Evolutionary conservation across 352 stramenopile genomes (phyloP), one percentile per base, ranked within the genome.

Genomic region (Phytophthora capsici): DNA sequence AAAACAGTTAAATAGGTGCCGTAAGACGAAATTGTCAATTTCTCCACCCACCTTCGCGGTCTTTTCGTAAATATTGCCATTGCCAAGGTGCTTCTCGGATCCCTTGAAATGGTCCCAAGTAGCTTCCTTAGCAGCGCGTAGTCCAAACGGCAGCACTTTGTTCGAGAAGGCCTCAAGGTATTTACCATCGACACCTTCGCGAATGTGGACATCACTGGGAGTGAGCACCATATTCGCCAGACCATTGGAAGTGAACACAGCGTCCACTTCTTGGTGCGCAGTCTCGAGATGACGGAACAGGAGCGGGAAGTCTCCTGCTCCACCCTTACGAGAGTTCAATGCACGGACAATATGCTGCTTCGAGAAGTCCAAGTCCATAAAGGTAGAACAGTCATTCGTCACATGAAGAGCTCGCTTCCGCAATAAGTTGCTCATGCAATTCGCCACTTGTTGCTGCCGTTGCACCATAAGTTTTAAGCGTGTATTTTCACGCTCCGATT

Each of bases 81-180:
- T 70, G 20, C 63, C 62, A 2, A 41, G 23, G 5, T 80, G 77
- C 37, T 80, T 69, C 26, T 80, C 64, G 1, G 63, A 52, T 3
- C 73, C 72, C 25, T 78, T 75, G 59, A 81, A 80, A 48, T 85
- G 69, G 32, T 73, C 50, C 76, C 76, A 85, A 2, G 74, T 75
- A 16, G 63, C 73, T 14, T 77, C 57, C 0, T 57, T 70, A 1
- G 68, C 66, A 32, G 60, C 66, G 17, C 57, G 73, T 34, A 81
- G 55, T 22, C 63, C 73, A 30, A 85, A 85, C 3, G 76, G 76
- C 34, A 85, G 46, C 44, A 79, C 57, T 38, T 80, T 82, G 52
- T 71, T 80, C 9, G 56, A 75, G 20, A 79, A 77, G 23, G 77
- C 67, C 50, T 80, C 72, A 30, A 80, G 65, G 36, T 75, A 73